These are phyloP conservation scores for Ampelocalamus luodianensis DNA, from an alignment of 176 grass and related monocot species.

Conservation along the genomic window DNA sequence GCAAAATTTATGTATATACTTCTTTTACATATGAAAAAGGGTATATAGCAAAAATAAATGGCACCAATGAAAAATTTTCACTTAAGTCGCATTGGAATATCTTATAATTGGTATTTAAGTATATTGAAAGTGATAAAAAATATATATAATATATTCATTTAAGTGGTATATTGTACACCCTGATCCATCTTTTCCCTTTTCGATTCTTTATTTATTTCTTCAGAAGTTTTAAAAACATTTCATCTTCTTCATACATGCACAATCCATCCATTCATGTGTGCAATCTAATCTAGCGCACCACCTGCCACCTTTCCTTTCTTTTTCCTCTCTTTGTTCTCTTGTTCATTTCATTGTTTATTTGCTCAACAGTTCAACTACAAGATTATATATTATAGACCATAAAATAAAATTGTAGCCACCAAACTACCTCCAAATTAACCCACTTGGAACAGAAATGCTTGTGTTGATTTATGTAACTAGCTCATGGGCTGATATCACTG, in stretches of 20 bases:
- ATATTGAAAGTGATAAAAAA: too few relatives aligned
- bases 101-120: too few relatives aligned
- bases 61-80: too few relatives aligned
- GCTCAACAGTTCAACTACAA: slow-evolving; percentile 6
- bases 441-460: background rate
- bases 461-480: slow-evolving; percentile 7
- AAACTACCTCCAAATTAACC: background rate
- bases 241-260: slow-evolving; percentile 22
- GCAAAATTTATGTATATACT: too few relatives aligned
- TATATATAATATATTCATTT: too few relatives aligned
- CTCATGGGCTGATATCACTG: background rate
- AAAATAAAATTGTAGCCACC: slow-evolving; percentile 26
- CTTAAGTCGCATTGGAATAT: too few relatives aligned
- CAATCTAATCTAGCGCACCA: slow-evolving; percentile 58
- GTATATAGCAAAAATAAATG: too few relatives aligned
- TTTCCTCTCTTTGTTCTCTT: slow-evolving; percentile 18
- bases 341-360: slow-evolving; percentile 34
- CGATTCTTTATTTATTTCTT: slow-evolving; percentile 19
- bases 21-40: too few relatives aligned
- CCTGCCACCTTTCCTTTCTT: slow-evolving; percentile 22
- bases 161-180: background rate
- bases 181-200: slow-evolving; percentile 33
- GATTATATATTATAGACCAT: slow-evolving; percentile 15
- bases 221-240: slow-evolving; percentile 13
- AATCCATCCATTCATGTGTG: slow-evolving; percentile 30